Conservation (phyloP, 371 early-diverging fungal species). For the Syncephalastrum sp. region DNA sequence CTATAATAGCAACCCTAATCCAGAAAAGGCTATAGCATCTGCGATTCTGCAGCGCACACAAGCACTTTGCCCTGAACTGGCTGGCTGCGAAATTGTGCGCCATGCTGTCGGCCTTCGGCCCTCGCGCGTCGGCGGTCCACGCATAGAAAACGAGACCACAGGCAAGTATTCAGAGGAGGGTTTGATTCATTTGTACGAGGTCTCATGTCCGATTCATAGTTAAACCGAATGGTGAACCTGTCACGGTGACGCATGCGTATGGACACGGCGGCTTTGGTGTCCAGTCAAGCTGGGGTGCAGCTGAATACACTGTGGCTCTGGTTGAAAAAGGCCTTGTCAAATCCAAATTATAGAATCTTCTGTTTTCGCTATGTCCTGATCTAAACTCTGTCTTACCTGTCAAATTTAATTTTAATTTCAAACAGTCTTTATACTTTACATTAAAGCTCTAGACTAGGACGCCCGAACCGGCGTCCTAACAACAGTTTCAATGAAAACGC, state of each 20-base stretch:
- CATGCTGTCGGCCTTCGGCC: slow-evolving; percentile 74
- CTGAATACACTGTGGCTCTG: slow-evolving; percentile 43
- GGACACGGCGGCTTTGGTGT: slow-evolving; percentile 80
- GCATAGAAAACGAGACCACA: slow-evolving; percentile 62
- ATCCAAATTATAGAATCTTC: slow-evolving; percentile 5
- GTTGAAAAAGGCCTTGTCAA: slow-evolving; percentile 40
- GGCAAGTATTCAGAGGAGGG: slow-evolving; percentile 25
- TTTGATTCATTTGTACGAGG: slow-evolving; percentile 4
- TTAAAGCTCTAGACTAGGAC: too few species aligned
- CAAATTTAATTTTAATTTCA: too few species aligned
- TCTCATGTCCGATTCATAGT: too few species aligned
- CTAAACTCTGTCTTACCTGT: too few species aligned
- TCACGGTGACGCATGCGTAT: slow-evolving; percentile 71
- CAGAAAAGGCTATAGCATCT: slow-evolving; percentile 21
- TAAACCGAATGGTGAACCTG: slow-evolving; percentile 21
- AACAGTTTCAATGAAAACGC: too few species aligned
- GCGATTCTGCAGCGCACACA: slow-evolving; percentile 18
- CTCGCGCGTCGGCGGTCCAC: slow-evolving; percentile 60
- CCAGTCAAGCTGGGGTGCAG: slow-evolving; percentile 77
- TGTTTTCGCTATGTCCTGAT: too few species aligned
- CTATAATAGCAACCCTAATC: slow-evolving; percentile 27
- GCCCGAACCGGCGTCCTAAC: too few species aligned
- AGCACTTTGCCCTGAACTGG: slow-evolving; percentile 31
- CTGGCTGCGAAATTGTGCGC: slow-evolving; percentile 51
- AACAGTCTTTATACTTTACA: too few species aligned